Evolutionary conservation across 2,329 filamentous ascomycete species (phyloP).

Genomic region (Dothiorella sarmentorum): DNA sequence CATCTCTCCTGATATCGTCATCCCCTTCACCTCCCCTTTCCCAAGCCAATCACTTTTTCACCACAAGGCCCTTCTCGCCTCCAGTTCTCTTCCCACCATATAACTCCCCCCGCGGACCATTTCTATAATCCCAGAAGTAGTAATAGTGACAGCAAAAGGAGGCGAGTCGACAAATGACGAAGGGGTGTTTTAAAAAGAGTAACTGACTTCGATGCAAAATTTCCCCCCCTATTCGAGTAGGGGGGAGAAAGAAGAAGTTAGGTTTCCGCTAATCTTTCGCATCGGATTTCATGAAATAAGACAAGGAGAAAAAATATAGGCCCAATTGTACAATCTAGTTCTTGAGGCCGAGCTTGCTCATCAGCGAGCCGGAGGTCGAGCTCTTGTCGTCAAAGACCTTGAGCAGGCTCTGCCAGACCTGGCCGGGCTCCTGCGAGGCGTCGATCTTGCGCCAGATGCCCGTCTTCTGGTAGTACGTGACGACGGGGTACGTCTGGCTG

Average conservation of each 20-base stretch:
- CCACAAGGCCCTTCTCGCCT: too few species aligned
- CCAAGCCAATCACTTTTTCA: too few species aligned
- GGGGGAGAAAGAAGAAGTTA: background rate
- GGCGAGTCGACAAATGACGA: background rate
- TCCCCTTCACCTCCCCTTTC: too few species aligned
- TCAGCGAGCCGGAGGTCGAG: constrained; percentile 38
- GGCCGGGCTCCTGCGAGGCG: constrained; percentile 89
- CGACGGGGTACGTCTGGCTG: constrained; percentile 86
- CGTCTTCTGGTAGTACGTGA: constrained; percentile 94
- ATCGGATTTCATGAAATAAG: too few species aligned
- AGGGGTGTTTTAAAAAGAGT: too few species aligned
- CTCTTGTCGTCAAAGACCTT: constrained; percentile 72
- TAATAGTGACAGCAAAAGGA: background rate
- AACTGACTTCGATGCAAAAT: too few species aligned
- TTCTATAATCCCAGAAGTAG: background rate
- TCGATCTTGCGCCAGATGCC: constrained; percentile 96
- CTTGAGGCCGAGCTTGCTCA: constrained; percentile 55
- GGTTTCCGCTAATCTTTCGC: too few species aligned
- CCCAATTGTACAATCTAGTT: constrained; percentile 41
- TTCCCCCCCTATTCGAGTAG: background rate
- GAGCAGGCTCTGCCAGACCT: constrained; percentile 92
- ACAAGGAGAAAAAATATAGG: background rate
- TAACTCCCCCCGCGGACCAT: background rate
- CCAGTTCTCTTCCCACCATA: background rate
- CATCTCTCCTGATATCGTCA: too few species aligned